Base-by-base conservation (phyloP, 805 yeast genomes). In the Saccharomyces paradoxus region DNA sequence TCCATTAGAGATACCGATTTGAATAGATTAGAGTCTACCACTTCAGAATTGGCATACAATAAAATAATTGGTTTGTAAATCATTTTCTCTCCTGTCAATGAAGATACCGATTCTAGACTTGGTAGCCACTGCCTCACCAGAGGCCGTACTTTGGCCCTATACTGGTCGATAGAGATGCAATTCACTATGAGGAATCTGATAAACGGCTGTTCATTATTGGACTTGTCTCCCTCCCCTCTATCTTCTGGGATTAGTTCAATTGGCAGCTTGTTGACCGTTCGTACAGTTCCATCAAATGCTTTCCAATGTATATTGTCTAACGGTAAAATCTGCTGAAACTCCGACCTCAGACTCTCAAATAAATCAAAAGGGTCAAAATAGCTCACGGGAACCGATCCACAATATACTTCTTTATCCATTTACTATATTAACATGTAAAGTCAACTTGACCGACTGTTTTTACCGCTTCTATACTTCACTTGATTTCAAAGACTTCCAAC, bases 91-190 rank as follows among this genome's bases (percentile, higher is more conserved):
- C 22, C 44, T 37, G 44, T 37, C 24, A 24, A 37, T 37, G 44
- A 14, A 9, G 49, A 46, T 46, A 24, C 29, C 3, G 49, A 46
- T 17, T 49, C 46, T n/a, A n/a, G 46, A 12, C 57, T 56, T 7
- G 73, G 68, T 14, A 87, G 73, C 98, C 99, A 94, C 60, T 86
- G 94, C 50, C 77, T 78, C 24, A 91, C 81, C 59, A 89, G 73
- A 1, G 96, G 96, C 44, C 99, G 78, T 0, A 87, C 89, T 62
- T 85, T 87, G 0, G 86, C 69, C 56, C 95, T 75, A 68, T 92
- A 92, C 1, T 81, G 81, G 14, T 92, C 98, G 21, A 86, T 67
- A 48, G 80, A 81, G 4, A 81, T 82, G 56, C 85, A 80, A 53
- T 78, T 78, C 7, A 92, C 76, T 54, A 91, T 79, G 74, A 92